Conservation (phyloP, 176 grass and related monocot genomes). For the Paspalum vaginatum region DNA sequence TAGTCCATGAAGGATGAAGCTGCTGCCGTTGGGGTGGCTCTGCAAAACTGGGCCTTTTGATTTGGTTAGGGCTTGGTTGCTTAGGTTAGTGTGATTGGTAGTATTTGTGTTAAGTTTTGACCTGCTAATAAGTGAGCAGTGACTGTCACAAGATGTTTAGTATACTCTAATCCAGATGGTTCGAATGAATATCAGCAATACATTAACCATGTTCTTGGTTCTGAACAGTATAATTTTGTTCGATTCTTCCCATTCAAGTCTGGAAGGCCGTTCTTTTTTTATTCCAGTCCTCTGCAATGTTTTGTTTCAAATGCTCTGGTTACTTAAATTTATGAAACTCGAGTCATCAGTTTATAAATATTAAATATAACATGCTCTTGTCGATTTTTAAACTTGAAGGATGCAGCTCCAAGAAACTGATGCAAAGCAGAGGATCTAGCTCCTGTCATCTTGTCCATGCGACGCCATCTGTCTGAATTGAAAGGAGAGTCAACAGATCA, state of each 20-base stretch:
- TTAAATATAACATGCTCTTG: no score
- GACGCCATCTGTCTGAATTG: slow-evolving; percentile 13
- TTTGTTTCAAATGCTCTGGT: not conserved
- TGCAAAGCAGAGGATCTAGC: no score
- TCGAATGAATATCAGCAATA: not conserved
- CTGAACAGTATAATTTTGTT: not conserved
- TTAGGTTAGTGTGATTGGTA: not conserved
- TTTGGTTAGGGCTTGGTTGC: not conserved
- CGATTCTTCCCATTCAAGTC: no score
- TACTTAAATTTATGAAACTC: not conserved
- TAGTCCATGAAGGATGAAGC: no score
- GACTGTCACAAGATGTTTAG: not conserved
- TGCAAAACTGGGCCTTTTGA: not conserved
- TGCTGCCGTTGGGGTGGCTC: no score
- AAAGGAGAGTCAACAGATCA: not conserved
- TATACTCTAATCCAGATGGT: not conserved
- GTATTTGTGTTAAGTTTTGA: slow-evolving; percentile 4
- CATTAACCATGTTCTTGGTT: not conserved
- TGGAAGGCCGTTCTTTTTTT: not conserved
- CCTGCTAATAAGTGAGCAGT: not conserved
- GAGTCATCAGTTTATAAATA: not conserved
- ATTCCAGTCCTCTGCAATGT: not conserved
- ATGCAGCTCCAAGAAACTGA: no score
- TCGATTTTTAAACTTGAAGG: no score
- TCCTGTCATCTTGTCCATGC: no score